Evolutionary conservation across 768 basidiomycete species (phyloP).

Genomic region (Boletus subparvulus): DNA sequence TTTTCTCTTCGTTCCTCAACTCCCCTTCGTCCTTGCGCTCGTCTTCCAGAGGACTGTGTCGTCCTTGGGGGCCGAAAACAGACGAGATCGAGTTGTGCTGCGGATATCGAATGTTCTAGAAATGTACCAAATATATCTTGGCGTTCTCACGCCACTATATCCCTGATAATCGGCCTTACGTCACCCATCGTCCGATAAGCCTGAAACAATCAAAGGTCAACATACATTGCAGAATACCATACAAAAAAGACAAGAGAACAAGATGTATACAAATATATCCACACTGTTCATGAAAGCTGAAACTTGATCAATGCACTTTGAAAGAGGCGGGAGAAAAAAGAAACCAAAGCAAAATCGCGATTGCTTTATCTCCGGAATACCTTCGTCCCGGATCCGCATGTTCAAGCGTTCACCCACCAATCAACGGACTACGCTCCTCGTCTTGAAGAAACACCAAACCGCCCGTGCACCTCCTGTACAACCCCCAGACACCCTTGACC

Average conservation of each 20-base stretch:
- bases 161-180: constrained; percentile 5
- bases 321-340: neutral
- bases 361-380: neutral
- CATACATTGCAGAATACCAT: constrained; percentile 2
- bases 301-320: neutral
- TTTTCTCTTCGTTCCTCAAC: neutral
- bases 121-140: constrained; percentile 13
- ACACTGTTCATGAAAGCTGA: neutral
- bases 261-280: neutral
- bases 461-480: constrained; percentile 44
- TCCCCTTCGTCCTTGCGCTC: neutral
- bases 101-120: constrained; percentile 30
- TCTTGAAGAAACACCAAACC: constrained; percentile 68
- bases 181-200: neutral
- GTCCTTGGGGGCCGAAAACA: neutral
- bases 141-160: constrained; percentile 12
- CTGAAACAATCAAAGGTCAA: neutral
- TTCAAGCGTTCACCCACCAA: constrained; percentile 37
- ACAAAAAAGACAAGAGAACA: constrained; percentile 1
- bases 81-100: neutral
- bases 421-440: constrained; percentile 85
- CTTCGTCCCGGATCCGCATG: neutral
- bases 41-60: neutral
- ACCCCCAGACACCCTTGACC: constrained; percentile 66
- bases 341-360: neutral